phyloP scores from a whole-genome alignment of 202 grass and related monocot species.

The Schoenoplectus triqueter region DNA sequence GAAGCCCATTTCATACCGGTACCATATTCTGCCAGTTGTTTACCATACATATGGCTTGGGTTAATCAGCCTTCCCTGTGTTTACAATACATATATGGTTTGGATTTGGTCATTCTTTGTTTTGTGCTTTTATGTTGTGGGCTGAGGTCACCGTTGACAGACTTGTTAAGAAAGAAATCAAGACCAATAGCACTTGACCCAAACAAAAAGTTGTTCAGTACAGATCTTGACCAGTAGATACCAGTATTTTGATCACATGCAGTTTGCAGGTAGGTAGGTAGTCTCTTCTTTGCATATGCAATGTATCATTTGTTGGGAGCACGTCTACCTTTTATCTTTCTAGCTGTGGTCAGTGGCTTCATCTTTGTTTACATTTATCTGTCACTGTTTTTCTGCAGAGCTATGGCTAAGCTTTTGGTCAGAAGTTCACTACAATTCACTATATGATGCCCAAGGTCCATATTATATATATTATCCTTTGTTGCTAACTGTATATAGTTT shows the following conservation, averaged over 20 bases:
- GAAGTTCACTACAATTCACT: constrained; percentile 99
- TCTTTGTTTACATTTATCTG: neutral
- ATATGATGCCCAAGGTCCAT: constrained; percentile 86
- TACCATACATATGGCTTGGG: constrained; percentile 12
- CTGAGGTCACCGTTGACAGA: neutral
- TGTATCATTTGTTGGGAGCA: neutral
- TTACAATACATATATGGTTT: too few relatives aligned
- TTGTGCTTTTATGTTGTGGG: neutral
- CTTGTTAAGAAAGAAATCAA: neutral
- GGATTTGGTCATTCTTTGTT: neutral
- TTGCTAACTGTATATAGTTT: neutral
- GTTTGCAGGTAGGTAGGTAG: neutral
- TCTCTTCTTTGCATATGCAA: neutral
- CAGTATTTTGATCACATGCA: neutral
- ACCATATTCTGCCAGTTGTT: neutral
- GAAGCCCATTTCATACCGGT: neutral
- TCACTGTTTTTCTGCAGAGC: constrained; percentile 52
- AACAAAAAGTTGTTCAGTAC: neutral
- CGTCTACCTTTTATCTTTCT: constrained; percentile 1
- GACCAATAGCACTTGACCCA: neutral
- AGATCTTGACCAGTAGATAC: neutral
- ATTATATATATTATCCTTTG: neutral
- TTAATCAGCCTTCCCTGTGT: neutral
- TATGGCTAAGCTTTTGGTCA: constrained; percentile 99
- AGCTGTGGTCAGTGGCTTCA: neutral